Conservation (phyloP, 2,329 filamentous ascomycete genomes). For the Elsinoe fawcettii region DNA sequence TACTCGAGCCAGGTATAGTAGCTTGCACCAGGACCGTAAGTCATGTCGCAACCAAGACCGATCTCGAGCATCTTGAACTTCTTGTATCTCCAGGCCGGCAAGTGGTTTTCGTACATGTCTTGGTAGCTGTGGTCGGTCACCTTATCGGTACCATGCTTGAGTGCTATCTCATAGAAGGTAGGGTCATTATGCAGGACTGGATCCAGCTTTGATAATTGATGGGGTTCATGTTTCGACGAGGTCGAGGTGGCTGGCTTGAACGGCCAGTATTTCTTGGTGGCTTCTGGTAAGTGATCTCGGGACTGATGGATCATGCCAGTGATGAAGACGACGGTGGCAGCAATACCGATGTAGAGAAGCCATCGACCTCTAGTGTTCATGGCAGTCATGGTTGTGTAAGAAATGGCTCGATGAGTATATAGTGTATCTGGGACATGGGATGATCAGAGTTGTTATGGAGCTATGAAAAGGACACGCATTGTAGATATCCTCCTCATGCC, state of each 20-base stretch:
- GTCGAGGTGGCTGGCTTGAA: background rate
- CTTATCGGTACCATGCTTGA: constrained; percentile 35
- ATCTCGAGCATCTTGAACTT: constrained; percentile 37
- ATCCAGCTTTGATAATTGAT: constrained; percentile 13
- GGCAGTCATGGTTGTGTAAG: background rate
- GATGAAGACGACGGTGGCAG: constrained; percentile 6
- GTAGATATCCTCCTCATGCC: background rate
- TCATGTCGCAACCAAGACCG: constrained; percentile 36
- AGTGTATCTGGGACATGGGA: background rate
- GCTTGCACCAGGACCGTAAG: constrained; percentile 33
- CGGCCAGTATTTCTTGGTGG: background rate
- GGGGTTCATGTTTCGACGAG: background rate
- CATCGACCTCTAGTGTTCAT: constrained; percentile 2
- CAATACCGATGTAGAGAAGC: constrained; percentile 8
- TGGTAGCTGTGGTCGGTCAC: constrained; percentile 36
- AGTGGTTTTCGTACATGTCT: constrained; percentile 37
- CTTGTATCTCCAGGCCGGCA: constrained; percentile 28
- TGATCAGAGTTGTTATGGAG: background rate
- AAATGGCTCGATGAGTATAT: background rate
- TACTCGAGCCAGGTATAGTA: constrained; percentile 38
- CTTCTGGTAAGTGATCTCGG: background rate
- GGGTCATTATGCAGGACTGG: constrained; percentile 12
- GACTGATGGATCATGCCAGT: constrained; percentile 8
- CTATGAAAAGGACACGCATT: background rate
- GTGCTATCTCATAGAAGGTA: constrained; percentile 31